Evolutionary conservation across 2,329 filamentous ascomycete species (phyloP).

Genomic region (Penicillium psychrosexuale): DNA sequence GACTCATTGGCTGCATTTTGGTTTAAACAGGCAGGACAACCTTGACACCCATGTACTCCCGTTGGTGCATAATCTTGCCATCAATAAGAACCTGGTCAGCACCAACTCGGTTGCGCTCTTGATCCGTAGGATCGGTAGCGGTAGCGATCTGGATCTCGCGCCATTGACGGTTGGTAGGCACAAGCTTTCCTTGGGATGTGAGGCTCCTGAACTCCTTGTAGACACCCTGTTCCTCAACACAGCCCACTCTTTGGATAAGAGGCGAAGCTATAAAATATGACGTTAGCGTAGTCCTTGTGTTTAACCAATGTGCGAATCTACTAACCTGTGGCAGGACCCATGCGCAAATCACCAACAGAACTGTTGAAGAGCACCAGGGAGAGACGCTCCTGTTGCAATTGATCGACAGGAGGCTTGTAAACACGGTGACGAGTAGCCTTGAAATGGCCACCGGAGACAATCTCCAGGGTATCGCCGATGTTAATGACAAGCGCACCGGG

Average conservation of each 20-base stretch:
- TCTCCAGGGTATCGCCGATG: constrained; percentile 47
- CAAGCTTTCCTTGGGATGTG: constrained; percentile 40
- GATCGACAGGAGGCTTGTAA: constrained; percentile 43
- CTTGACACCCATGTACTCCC: constrained; percentile 49
- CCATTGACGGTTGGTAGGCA: constrained; percentile 49
- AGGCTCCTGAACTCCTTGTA: constrained; percentile 48
- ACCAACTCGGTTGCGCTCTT: constrained; percentile 41
- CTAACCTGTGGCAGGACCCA: constrained; percentile 40
- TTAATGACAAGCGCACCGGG: constrained; percentile 51
- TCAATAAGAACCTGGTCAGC: constrained; percentile 45
- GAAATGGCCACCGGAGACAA: constrained; percentile 49
- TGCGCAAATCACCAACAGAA: constrained; percentile 45
- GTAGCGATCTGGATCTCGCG: constrained; percentile 51
- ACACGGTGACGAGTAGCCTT: constrained; percentile 48
- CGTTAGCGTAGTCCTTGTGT: neutral
- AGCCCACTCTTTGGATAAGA: constrained; percentile 44
- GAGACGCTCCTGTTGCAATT: constrained; percentile 26
- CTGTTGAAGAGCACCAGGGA: constrained; percentile 48
- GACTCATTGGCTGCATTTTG: neutral
- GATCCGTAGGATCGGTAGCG: constrained; percentile 44
- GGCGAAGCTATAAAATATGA: constrained; percentile 30
- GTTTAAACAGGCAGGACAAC: constrained; percentile 45
- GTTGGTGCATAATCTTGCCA: constrained; percentile 48
- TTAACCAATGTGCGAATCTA: neutral
- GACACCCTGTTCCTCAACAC: constrained; percentile 44